Percentiles rank a stretch among this genome's conserved stretches.
Evolutionary conservation across 2,329 filamentous ascomycete species (phyloP).

Genomic region (Ascocoryne sarcoides): DNA sequence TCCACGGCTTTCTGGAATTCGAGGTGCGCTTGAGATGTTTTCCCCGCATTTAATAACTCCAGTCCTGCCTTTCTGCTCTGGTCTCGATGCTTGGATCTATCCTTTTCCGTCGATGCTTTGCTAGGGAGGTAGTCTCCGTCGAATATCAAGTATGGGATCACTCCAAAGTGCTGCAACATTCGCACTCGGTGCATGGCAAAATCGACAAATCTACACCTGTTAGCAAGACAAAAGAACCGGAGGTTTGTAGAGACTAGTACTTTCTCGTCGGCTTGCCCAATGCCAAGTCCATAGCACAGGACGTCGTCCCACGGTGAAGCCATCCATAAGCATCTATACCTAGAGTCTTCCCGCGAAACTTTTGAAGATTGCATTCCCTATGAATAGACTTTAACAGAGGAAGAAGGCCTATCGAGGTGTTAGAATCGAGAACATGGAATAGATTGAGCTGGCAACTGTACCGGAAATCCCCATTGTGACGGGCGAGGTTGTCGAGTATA

Average conservation of each 20-base stretch:
- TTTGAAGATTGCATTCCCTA: slow-evolving; percentile 75
- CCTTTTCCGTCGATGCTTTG: slow-evolving; percentile 79
- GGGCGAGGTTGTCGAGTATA: background rate
- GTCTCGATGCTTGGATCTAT: slow-evolving; percentile 65
- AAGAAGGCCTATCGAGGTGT: slow-evolving; percentile 75
- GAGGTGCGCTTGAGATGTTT: slow-evolving; percentile 66
- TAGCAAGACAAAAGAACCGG: background rate
- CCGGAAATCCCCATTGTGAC: slow-evolving; percentile 12
- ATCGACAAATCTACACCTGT: slow-evolving; percentile 63
- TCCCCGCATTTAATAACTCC: slow-evolving; percentile 74
- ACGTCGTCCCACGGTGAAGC: slow-evolving; percentile 87
- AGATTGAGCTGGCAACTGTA: slow-evolving; percentile 1
- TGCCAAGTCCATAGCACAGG: slow-evolving; percentile 85
- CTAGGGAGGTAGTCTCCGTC: slow-evolving; percentile 93
- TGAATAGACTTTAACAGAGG: slow-evolving; percentile 95
- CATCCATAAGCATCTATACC: slow-evolving; percentile 98
- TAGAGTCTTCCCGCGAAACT: slow-evolving; percentile 77
- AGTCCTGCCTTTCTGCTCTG: slow-evolving; percentile 68
- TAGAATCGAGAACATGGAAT: too few relatives aligned
- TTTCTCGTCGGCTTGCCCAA: slow-evolving; percentile 80
- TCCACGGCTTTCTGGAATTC: slow-evolving; percentile 95
- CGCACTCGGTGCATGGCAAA: slow-evolving; percentile 83
- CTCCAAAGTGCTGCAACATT: slow-evolving; percentile 89
- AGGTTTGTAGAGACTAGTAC: slow-evolving; percentile 42
- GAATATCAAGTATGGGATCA: slow-evolving; percentile 92